phyloP scores from a whole-genome alignment of 2,329 filamentous ascomycete genomes.

The Exserohilum turcica region DNA sequence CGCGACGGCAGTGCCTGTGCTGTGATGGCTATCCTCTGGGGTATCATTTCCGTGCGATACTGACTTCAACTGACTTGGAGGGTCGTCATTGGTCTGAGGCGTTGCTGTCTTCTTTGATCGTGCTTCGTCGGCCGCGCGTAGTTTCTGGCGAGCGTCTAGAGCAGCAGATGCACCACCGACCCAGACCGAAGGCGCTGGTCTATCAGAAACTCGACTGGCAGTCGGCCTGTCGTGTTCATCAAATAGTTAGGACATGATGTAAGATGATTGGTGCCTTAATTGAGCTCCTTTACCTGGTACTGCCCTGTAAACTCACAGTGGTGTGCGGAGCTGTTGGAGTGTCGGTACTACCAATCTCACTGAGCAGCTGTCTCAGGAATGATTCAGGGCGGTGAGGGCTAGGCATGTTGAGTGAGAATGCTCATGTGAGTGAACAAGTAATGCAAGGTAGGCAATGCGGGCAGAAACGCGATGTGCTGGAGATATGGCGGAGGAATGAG shows the following conservation, averaged over 20 bases:
- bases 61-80: not conserved
- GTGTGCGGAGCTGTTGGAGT: not conserved
- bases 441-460: conserved; percentile 28
- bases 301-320: not conserved
- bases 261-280: not conserved
- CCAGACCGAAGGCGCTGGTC: conserved; percentile 22
- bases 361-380: conserved; percentile 33
- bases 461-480: conserved; percentile 11
- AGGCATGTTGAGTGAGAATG: conserved; percentile 32
- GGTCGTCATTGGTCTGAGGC: not conserved
- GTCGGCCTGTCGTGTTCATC: not conserved
- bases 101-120: conserved; percentile 12
- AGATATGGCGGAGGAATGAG: conserved; percentile 4
- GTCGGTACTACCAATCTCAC: conserved; percentile 29
- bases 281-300: not conserved
- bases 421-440: conserved; percentile 21
- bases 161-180: conserved; percentile 24
- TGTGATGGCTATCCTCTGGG: not conserved
- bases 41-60: not conserved
- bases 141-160: conserved; percentile 29
- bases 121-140: conserved; percentile 34
- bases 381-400: conserved; percentile 26
- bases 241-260: not conserved
- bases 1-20: not conserved
- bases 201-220: not conserved